phyloP scores from a whole-genome alignment of 2,329 filamentous ascomycete genomes.

The Mycosphaerella arachidis region DNA sequence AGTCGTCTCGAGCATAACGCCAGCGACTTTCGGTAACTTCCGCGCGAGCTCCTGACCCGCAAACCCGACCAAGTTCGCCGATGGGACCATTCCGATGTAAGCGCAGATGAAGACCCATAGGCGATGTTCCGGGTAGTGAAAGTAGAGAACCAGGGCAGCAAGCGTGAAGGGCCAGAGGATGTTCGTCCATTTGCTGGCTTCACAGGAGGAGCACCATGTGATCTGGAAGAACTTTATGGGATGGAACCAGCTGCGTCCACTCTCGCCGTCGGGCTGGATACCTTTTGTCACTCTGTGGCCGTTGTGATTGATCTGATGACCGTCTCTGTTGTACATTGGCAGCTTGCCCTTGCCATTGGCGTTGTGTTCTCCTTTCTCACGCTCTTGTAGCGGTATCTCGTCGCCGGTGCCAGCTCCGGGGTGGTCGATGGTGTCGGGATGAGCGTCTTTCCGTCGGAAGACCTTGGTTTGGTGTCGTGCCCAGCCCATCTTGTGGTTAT shows the following conservation, averaged over 20 bases:
- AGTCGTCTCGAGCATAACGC: conserved; percentile 50
- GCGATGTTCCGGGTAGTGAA: conserved; percentile 28
- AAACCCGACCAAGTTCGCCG: conserved; percentile 52
- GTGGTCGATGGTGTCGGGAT: conserved; percentile 14
- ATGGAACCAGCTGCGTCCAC: conserved; percentile 43
- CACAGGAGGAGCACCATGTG: conserved; percentile 43
- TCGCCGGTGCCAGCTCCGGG: conserved; percentile 7
- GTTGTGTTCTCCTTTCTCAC: conserved; percentile 4
- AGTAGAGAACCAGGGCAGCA: conserved; percentile 45
- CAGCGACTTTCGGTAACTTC: conserved; percentile 70
- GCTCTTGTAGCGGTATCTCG: conserved; percentile 13
- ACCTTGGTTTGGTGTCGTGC: conserved; percentile 8
- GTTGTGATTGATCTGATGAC: conserved; percentile 39
- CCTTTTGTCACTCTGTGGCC: conserved; percentile 41
- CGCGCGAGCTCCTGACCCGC: conserved; percentile 66
- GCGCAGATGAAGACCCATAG: conserved; percentile 46
- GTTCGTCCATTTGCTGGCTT: conserved; percentile 45
- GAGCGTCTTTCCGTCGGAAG: conserved; percentile 20
- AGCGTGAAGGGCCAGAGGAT: conserved; percentile 49
- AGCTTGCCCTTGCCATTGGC: conserved; percentile 11
- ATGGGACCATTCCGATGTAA: conserved; percentile 50
- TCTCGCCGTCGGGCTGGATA: conserved; percentile 46
- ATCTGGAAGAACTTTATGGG: conserved; percentile 42
- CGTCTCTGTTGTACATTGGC: conserved; percentile 25
- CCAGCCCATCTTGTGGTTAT: not conserved